Evolutionary conservation across 2,329 filamentous ascomycete species (phyloP).

Genomic region (Aurifilum marmelostoma): DNA sequence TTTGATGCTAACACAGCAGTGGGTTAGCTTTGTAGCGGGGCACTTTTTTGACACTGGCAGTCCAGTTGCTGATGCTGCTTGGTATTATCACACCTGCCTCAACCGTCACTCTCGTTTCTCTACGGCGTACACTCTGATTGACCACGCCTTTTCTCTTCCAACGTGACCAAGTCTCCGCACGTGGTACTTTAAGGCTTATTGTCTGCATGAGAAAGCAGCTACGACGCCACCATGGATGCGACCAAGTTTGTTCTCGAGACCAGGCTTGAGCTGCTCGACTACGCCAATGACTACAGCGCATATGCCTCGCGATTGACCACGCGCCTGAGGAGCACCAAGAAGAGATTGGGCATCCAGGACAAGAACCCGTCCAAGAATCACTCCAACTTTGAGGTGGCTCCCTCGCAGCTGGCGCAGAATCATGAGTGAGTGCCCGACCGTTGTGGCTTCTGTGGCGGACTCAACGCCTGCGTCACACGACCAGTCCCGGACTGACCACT

Average conservation of each 20-base stretch:
- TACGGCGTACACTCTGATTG: neutral
- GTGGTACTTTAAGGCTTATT: neutral
- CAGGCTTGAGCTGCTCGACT: conserved; percentile 80
- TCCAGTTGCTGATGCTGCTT: neutral
- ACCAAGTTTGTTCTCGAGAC: conserved; percentile 80
- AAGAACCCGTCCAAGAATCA: conserved; percentile 86
- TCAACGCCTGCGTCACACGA: too few relatives aligned
- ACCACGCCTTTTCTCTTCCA: neutral
- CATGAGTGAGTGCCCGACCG: conserved; percentile 67
- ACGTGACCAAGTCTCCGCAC: neutral
- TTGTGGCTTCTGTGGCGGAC: neutral
- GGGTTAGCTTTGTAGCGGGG: conserved; percentile 22
- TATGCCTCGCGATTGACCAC: conserved; percentile 82
- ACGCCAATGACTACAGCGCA: conserved; percentile 79
- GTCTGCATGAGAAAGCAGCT: neutral
- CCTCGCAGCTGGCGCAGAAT: conserved; percentile 74
- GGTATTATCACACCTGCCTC: neutral
- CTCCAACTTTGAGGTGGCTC: conserved; percentile 69
- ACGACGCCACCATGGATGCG: conserved; percentile 72
- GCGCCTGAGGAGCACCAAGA: conserved; percentile 80
- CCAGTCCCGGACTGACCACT: conserved; percentile 13
- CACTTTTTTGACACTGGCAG: conserved; percentile 11
- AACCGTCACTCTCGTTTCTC: neutral
- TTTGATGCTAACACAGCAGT: neutral
- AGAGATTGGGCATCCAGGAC: conserved; percentile 81